Conservation (phyloP, 305 asterid species). For the Fraxinus sp. region DNA sequence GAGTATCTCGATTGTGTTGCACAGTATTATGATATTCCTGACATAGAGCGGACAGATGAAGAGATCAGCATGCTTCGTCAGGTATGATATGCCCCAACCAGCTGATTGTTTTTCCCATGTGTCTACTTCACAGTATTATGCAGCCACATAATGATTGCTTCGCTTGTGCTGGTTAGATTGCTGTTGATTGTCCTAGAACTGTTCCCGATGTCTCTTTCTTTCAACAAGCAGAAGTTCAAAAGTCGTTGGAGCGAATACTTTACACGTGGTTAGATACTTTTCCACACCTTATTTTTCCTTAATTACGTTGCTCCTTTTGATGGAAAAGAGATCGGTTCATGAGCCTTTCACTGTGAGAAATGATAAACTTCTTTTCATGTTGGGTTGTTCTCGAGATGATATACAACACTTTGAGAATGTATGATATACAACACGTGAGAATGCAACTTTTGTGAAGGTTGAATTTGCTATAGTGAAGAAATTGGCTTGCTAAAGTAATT, state of each 20-base stretch:
- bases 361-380: neutral
- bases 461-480: neutral
- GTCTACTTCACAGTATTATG: neutral
- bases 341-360: neutral
- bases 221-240: constrained; percentile 84
- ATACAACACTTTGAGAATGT: too few relatives aligned
- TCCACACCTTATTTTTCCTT: neutral
- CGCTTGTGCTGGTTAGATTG: constrained; percentile 49
- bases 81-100: constrained; percentile 39
- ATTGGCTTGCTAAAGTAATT: neutral
- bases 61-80: constrained; percentile 95
- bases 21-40: constrained; percentile 82
- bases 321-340: neutral
- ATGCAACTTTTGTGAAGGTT: neutral
- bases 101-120: constrained; percentile 21
- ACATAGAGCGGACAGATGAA: constrained; percentile 86
- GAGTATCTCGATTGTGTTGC: constrained; percentile 92
- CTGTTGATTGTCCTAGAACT: constrained; percentile 96
- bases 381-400: too few relatives aligned
- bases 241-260: constrained; percentile 86
- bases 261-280: constrained; percentile 65
- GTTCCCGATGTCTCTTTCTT: constrained; percentile 91
- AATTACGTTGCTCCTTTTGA: neutral
- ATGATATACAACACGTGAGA: neutral
- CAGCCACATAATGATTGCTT: constrained; percentile 21